phyloP scores from a whole-genome alignment of 176 grass and related monocot species.

The Olyra latifolia region DNA sequence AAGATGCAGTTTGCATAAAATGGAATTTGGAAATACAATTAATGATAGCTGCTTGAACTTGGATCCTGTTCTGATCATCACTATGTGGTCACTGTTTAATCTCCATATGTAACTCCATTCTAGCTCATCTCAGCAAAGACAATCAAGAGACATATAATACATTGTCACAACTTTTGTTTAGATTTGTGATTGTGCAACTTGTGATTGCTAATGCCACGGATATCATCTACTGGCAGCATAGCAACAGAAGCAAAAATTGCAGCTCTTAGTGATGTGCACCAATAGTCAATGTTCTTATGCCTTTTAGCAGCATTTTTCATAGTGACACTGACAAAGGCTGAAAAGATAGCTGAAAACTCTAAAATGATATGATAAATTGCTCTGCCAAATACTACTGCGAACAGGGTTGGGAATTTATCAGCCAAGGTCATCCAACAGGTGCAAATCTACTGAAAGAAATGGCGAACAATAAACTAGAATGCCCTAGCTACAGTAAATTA shows the following conservation, averaged over 20 bases:
- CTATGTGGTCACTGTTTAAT: slow-evolving; percentile 15
- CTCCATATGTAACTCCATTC: neutral
- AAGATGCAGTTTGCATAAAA: neutral
- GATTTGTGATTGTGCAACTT: neutral
- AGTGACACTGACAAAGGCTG: neutral
- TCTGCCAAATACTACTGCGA: neutral
- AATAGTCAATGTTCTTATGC: slow-evolving; percentile 1
- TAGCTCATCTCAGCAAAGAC: neutral
- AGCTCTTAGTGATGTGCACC: neutral
- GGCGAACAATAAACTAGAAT: neutral
- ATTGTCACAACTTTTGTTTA: neutral
- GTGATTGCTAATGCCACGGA: neutral
- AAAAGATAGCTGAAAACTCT: neutral
- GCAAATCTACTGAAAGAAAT: neutral
- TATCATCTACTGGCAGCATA: neutral
- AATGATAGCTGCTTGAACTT: neutral
- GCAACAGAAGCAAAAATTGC: neutral
- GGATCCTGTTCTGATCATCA: slow-evolving; percentile 24
- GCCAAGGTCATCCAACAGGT: neutral
- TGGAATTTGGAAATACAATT: neutral
- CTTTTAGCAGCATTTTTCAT: neutral
- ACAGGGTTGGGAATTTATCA: neutral
- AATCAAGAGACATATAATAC: neutral
- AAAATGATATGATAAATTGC: neutral
- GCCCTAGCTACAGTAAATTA: neutral